These are phyloP conservation scores for Fusarium circinatum DNA, from an alignment of 2,329 filamentous ascomycete genomes.

Conservation along the genomic window DNA sequence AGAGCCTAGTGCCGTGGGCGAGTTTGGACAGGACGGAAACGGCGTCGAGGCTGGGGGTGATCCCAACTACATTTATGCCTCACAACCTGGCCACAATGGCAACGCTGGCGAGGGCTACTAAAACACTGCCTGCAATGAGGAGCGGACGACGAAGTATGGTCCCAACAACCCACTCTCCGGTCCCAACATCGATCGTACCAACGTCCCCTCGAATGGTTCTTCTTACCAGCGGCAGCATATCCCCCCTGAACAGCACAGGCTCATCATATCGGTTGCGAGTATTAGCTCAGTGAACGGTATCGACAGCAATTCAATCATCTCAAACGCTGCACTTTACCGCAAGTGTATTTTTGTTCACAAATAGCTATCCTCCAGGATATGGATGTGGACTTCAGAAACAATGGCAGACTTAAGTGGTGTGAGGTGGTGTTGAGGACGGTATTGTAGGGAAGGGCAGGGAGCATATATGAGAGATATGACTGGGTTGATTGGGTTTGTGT, in stretches of 20 bases:
- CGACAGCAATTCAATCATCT: background rate
- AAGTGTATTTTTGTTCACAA: conserved; percentile 25
- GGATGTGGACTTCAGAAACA: conserved; percentile 13
- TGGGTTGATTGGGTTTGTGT: conserved; percentile 1
- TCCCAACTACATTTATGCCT: conserved; percentile 63
- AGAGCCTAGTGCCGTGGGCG: conserved; percentile 48
- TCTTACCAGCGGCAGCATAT: background rate
- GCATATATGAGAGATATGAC: background rate
- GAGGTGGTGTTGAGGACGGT: conserved; percentile 10
- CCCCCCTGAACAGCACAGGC: background rate
- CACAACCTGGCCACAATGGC: conserved; percentile 68
- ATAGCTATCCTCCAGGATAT: background rate
- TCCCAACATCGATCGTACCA: background rate
- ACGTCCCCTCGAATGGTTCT: background rate
- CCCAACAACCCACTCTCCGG: background rate
- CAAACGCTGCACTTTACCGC: background rate
- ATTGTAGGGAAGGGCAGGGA: background rate
- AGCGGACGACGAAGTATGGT: background rate
- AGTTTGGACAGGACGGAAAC: conserved; percentile 56
- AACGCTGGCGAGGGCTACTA: conserved; percentile 65
- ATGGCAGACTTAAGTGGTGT: conserved; percentile 32
- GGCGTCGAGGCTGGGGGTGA: conserved; percentile 55
- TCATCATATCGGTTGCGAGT: background rate
- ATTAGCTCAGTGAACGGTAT: background rate
- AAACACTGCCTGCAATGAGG: background rate